Percentiles rank a stretch among this genome's conserved stretches.
phyloP scores from a whole-genome alignment of 2,329 filamentous ascomycete genomes.

The Dothideomycetidae sp. region DNA sequence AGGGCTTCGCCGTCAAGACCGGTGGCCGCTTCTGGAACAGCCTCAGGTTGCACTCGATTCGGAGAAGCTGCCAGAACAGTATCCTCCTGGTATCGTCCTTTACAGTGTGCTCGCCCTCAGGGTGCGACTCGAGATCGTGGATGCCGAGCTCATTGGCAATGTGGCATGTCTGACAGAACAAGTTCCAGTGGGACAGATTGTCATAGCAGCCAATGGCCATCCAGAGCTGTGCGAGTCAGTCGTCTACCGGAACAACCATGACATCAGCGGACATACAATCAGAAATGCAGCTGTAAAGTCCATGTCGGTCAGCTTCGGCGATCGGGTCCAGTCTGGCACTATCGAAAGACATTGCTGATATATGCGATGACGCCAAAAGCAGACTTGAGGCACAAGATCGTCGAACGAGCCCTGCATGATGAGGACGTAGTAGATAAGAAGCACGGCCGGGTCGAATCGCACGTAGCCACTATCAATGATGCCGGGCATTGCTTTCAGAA shows the following conservation, averaged over 20 bases:
- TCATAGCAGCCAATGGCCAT: conserved; percentile 5
- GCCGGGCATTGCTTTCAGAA: conserved; percentile 2
- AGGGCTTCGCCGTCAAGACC: conserved; percentile 4
- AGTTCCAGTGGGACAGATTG: conserved; percentile 1
- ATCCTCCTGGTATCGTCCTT: conserved; percentile 3
- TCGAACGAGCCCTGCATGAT: conserved; percentile 5
- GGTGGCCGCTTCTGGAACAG: conserved; percentile 4
- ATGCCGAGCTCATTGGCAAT: conserved; percentile 1
- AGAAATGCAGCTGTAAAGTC: conserved; percentile 5
- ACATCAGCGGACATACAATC: not conserved
- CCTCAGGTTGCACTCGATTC: conserved; percentile 3
- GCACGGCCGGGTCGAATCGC: conserved; percentile 3
- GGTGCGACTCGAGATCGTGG: conserved; percentile 1
- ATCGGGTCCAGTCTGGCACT: conserved; percentile 4
- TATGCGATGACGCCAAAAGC: conserved; percentile 2
- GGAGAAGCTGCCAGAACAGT: conserved; percentile 7
- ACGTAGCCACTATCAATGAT: conserved; percentile 6
- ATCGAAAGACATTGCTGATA: conserved; percentile 4
- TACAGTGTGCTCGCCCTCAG: not conserved
- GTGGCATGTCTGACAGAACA: conserved; percentile 4
- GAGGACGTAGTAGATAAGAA: conserved; percentile 6
- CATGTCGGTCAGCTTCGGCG: not conserved
- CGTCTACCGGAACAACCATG: not conserved
- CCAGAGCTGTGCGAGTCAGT: conserved; percentile 2
- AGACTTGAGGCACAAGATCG: not conserved